These are phyloP conservation scores for Torulaspora delbrueckii DNA, from an alignment of 805 yeast species.

Conservation along the genomic window DNA sequence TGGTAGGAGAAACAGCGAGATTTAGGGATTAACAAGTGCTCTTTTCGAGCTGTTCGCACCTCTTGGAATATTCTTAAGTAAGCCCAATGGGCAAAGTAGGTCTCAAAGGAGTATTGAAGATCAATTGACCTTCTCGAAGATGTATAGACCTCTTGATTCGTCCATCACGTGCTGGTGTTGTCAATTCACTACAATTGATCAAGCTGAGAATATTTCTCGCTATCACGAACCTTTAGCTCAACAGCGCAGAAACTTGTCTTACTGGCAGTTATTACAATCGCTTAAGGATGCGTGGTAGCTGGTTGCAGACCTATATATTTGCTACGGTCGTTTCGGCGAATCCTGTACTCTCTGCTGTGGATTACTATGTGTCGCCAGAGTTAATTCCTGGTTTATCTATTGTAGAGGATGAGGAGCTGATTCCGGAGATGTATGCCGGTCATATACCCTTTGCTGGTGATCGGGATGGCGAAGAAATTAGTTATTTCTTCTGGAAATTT, in stretches of 20 bases:
- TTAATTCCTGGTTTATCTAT: slow-evolving; percentile 28
- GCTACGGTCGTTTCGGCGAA: not conserved
- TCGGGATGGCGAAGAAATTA: slow-evolving; percentile 39
- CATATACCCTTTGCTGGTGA: slow-evolving; percentile 45
- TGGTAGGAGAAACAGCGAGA: no score
- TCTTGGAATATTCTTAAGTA: no score
- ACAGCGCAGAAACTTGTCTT: not conserved
- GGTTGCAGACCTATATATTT: not conserved
- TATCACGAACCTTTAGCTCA: not conserved
- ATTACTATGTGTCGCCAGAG: slow-evolving; percentile 27
- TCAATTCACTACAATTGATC: not conserved
- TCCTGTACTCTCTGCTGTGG: slow-evolving; percentile 11
- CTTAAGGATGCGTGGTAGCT: slow-evolving; percentile 1
- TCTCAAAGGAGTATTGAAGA: not conserved
- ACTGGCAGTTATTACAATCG: not conserved
- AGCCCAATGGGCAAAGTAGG: not conserved
- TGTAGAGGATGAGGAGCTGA: slow-evolving; percentile 15
- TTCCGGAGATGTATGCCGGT: slow-evolving; percentile 55
- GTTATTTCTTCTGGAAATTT: slow-evolving; percentile 77
- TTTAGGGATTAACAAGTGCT: no score
- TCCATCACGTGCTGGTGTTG: not conserved
- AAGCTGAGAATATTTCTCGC: not conserved
- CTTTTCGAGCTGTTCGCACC: no score
- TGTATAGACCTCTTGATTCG: not conserved
- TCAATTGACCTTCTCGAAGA: not conserved